A percentile compares a stretch with the other conserved stretches of the same genome.
Conservation (phyloP, 2,329 filamentous ascomycete genomes). For the Fonsecaea multimorphosa region DNA sequence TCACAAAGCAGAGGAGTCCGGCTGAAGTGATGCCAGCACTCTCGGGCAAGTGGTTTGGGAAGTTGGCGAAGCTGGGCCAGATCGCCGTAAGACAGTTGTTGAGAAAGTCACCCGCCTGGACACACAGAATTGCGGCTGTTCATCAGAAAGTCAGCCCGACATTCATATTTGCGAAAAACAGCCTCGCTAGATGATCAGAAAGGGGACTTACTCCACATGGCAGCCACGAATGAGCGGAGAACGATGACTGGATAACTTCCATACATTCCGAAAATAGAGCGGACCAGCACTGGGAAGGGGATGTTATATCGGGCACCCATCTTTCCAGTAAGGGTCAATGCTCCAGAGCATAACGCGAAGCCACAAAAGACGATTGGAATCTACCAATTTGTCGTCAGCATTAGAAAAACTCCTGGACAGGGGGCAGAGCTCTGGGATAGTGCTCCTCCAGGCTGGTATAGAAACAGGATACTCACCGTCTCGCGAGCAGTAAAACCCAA, state of each 20-base stretch:
- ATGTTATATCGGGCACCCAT: conserved; percentile 46
- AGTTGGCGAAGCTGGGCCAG: conserved; percentile 54
- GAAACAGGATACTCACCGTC: conserved; percentile 39
- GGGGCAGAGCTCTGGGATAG: neutral
- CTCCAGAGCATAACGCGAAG: conserved; percentile 54
- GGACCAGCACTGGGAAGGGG: conserved; percentile 44
- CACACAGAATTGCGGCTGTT: conserved; percentile 49
- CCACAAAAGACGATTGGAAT: conserved; percentile 57
- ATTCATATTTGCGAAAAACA: neutral
- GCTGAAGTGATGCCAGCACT: conserved; percentile 46
- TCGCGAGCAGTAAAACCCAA: conserved; percentile 56
- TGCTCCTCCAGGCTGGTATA: neutral
- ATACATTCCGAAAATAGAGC: conserved; percentile 49
- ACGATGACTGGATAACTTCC: conserved; percentile 46
- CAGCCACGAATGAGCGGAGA: conserved; percentile 47
- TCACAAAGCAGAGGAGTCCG: conserved; percentile 55
- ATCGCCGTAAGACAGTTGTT: conserved; percentile 53
- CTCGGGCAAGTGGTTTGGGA: conserved; percentile 48
- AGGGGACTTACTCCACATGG: conserved; percentile 50
- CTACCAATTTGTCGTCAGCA: neutral
- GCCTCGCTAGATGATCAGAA: neutral
- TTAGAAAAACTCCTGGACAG: neutral
- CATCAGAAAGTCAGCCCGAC: neutral
- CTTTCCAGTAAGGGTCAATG: conserved; percentile 57
- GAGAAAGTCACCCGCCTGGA: conserved; percentile 54